A percentile compares a stretch with the other conserved stretches of the same genome.
Conservation (phyloP, 495 filamentous ascomycete species). For the Penicillium goetzii region DNA sequence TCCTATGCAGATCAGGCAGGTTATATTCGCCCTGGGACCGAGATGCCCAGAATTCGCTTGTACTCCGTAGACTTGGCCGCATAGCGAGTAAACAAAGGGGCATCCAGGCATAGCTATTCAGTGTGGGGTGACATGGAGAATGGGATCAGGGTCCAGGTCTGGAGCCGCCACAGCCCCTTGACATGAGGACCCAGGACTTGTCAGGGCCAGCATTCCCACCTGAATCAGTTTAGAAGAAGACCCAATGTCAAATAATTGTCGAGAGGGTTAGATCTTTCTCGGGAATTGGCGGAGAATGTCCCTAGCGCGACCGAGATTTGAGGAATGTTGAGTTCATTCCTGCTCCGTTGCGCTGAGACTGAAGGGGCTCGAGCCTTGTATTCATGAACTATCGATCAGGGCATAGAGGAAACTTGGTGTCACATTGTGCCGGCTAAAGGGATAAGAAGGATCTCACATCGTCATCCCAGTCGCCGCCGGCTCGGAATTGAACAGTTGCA, state of each 20-base stretch:
- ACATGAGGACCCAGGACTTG: no score
- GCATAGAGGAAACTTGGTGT: neutral
- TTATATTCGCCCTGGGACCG: constrained; percentile 25
- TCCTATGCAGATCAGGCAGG: constrained; percentile 28
- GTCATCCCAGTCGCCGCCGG: neutral
- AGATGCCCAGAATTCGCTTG: neutral
- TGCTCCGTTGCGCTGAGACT: constrained; percentile 10
- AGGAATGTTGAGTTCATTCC: constrained; percentile 32
- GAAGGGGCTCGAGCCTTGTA: neutral
- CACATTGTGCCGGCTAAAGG: neutral
- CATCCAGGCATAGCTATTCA: constrained; percentile 24
- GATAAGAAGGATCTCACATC: no score
- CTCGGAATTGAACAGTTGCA: neutral
- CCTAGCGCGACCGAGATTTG: constrained; percentile 5
- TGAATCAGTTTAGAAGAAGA: constrained; percentile 8
- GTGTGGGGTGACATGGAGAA: constrained; percentile 29
- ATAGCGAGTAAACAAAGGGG: constrained; percentile 22
- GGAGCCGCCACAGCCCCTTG: constrained; percentile 10
- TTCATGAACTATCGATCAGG: neutral
- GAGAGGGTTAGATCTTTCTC: constrained; percentile 11
- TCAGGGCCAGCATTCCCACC: neutral
- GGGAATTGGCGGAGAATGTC: constrained; percentile 22
- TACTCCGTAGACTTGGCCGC: neutral
- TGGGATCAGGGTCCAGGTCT: constrained; percentile 21
- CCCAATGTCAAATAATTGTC: constrained; percentile 5